These are phyloP conservation scores for Candida odintsovae DNA, from an alignment of 805 yeast genomes.

Conservation along the genomic window DNA sequence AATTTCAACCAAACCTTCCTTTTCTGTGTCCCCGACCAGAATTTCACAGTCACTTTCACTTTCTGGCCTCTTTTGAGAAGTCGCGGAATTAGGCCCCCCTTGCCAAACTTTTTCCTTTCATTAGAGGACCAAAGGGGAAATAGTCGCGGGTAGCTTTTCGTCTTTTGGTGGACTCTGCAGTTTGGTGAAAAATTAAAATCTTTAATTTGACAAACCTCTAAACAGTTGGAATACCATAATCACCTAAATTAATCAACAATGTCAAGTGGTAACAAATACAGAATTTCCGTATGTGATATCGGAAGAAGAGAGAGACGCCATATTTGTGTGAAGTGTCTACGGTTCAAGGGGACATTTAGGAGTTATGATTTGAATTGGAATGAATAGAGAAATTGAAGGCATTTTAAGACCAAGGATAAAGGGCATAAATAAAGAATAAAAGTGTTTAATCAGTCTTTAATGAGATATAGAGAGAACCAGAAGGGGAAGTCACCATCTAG, in stretches of 20 bases:
- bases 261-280: conserved; percentile 98
- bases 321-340: background rate
- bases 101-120: background rate
- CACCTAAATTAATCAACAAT: conserved; percentile 34
- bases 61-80: background rate
- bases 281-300: conserved; percentile 85
- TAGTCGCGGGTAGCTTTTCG: background rate
- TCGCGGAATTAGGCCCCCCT: background rate
- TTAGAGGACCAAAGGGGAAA: background rate
- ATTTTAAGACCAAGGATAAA: background rate
- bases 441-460: background rate
- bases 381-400: background rate
- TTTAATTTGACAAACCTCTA: background rate
- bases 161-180: background rate
- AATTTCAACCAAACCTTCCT: background rate
- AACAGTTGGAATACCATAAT: background rate
- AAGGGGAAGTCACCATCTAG: too few relatives aligned
- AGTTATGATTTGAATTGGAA: background rate
- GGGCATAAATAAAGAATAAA: background rate
- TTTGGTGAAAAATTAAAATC: conserved; percentile 4
- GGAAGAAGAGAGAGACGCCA: background rate
- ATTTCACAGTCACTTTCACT: background rate
- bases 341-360: background rate
- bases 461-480: too few relatives aligned
- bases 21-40: background rate